These are phyloP conservation scores for Bombardia bombarda DNA, from an alignment of 495 filamentous ascomycete species.

Conservation along the genomic window DNA sequence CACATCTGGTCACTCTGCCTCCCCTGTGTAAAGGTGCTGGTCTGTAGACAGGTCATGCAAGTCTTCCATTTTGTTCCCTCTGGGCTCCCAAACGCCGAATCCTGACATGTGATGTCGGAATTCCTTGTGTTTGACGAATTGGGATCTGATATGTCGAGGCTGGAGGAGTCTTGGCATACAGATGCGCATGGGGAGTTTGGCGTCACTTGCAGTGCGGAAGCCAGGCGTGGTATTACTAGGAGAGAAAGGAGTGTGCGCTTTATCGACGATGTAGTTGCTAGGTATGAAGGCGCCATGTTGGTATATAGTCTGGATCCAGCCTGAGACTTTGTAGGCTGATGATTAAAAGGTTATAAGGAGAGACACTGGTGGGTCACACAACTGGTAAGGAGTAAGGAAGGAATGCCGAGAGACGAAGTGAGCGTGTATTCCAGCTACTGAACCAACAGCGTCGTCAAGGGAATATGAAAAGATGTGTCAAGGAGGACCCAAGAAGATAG, in stretches of 20 bases:
- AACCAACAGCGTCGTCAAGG: too few relatives aligned
- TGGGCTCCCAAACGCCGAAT: slow-evolving; percentile 26
- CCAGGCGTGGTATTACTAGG: slow-evolving; percentile 15
- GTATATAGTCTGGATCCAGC: slow-evolving; percentile 15
- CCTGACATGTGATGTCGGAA: slow-evolving; percentile 39
- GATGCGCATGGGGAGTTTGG: slow-evolving; percentile 44
- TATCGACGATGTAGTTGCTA: slow-evolving; percentile 1
- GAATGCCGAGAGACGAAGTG: too few relatives aligned
- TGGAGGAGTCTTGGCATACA: slow-evolving; percentile 31
- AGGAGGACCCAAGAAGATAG: background rate
- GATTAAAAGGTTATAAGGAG: background rate
- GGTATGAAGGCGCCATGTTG: slow-evolving; percentile 10
- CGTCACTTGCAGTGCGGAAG: slow-evolving; percentile 36
- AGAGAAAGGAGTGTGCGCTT: slow-evolving; percentile 14
- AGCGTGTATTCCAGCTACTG: too few relatives aligned
- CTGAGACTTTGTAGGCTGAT: background rate
- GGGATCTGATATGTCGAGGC: slow-evolving; percentile 34
- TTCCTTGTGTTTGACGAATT: slow-evolving; percentile 35
- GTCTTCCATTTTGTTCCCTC: slow-evolving; percentile 36
- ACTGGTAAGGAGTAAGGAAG: background rate
- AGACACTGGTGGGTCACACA: slow-evolving; percentile 7
- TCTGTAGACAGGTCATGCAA: slow-evolving; percentile 45
- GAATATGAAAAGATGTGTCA: background rate
- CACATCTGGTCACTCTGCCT: slow-evolving; percentile 40
- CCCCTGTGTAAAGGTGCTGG: slow-evolving; percentile 35